phyloP scores from a whole-genome alignment of 208 protist species.

The Crithidia acanthocephali region DNA sequence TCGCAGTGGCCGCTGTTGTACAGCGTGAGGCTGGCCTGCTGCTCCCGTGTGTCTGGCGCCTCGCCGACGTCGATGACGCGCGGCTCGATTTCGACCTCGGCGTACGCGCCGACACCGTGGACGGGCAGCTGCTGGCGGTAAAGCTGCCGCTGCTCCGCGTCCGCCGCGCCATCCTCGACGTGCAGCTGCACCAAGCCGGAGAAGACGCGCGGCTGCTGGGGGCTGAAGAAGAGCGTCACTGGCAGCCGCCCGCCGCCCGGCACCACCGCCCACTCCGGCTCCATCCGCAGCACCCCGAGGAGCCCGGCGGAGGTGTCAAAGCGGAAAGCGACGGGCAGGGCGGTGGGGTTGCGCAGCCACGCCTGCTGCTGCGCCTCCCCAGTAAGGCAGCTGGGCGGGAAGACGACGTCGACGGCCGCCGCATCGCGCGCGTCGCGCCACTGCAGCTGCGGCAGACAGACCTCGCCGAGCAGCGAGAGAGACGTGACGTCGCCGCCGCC shows the following conservation, averaged over 20 bases:
- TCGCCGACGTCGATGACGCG: conserved; percentile 64
- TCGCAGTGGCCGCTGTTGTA: conserved; percentile 89
- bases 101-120: conserved; percentile 71
- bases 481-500: conserved; percentile 28
- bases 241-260: conserved; percentile 43
- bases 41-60: conserved; percentile 48
- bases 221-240: conserved; percentile 65
- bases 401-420: conserved; percentile 44
- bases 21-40: conserved; percentile 71
- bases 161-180: conserved; percentile 34
- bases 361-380: conserved; percentile 48
- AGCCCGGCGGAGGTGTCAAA: conserved; percentile 52
- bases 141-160: conserved; percentile 17
- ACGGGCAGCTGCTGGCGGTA: conserved; percentile 45
- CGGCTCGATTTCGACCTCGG: conserved; percentile 82
- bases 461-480: conserved; percentile 66
- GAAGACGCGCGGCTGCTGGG: conserved; percentile 52
- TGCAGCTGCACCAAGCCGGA: conserved; percentile 60
- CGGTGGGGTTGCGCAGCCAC: conserved; percentile 79
- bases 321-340: conserved; percentile 70
- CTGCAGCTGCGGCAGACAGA: conserved; percentile 51
- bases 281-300: conserved; percentile 55
- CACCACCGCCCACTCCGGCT: conserved; percentile 68
- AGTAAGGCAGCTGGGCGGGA: conserved; percentile 83
- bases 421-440: conserved; percentile 35